Evolutionary conservation across 257 asterid species (phyloP), one percentile per base, ranked within the genome.

Genomic region (Nicotiana obtusifolia): DNA sequence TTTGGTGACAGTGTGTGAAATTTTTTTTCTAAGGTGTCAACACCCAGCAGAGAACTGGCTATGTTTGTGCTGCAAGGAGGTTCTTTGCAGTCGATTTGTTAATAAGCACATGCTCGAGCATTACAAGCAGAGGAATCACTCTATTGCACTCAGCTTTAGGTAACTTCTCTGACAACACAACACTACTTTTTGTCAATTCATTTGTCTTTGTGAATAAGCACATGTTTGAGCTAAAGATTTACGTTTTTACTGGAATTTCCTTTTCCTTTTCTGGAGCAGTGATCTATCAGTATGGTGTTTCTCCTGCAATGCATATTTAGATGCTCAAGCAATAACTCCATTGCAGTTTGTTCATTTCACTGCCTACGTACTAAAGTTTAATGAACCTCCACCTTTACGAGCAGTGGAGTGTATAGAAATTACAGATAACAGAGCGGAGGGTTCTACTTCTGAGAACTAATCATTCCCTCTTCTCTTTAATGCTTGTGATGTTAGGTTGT

Each of bases 211-310:
- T 47, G 28, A 41, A 19, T 59, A 35, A 6, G 15, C 14, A 17
- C 57, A 20, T 41, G 33, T 2, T 69, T 19, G 77, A 30, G 16
- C 41, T 37, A 14, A 9, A 56, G 14, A 6, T 61, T 2, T 54
- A 57, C 24, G 10, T 60, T 5, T 68, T 68, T 10, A 53, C 31
- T 47, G 10, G 14, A 49, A 24, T 52, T 35, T 35, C 11, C 2
- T 71, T 33, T 68, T 57, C 71, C 13, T 49, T 75, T 61, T 13
- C 5, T n/a, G 14, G 81, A 76, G 81, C 93, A 93, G 97, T 76
- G 98, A 93, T 84, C 90, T 93, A 56, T 93, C 99, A 1, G 97
- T 95, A 64, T 95, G 99, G 99, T 95, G 99, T 80, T 95, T 93
- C 91, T 83, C 89, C 30, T 95, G 99, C 54, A 92, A 95, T 82